A percentile compares a stretch with the other conserved stretches of the same genome.
These are phyloP conservation scores for Lactifluus pinguis DNA, from an alignment of 768 basidiomycete species.

Conservation along the genomic window DNA sequence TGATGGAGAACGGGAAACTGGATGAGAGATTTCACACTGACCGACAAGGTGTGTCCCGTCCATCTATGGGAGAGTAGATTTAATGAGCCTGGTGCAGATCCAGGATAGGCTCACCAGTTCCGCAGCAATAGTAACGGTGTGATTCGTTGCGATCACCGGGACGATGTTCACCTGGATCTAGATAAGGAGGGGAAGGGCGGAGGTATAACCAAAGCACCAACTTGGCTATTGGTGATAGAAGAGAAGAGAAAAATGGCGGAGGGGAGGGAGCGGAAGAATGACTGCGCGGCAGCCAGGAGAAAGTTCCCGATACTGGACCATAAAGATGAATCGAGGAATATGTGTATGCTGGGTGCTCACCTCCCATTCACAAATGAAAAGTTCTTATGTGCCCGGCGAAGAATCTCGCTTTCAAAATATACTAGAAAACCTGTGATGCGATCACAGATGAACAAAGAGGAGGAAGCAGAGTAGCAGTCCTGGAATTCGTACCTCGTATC, in stretches of 20 bases:
- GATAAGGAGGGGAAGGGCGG: constrained; percentile 5
- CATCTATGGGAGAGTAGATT: constrained; percentile 35
- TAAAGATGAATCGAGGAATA: background rate
- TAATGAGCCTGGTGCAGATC: constrained; percentile 15
- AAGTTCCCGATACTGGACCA: constrained; percentile 72
- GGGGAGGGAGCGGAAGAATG: constrained; percentile 86
- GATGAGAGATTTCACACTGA: constrained; percentile 92
- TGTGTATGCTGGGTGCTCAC: constrained; percentile 26
- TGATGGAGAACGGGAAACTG: constrained; percentile 33
- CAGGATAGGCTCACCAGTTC: constrained; percentile 46
- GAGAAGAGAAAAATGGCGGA: constrained; percentile 92
- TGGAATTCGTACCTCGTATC: constrained; percentile 55
- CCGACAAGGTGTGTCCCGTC: constrained; percentile 75
- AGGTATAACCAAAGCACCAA: constrained; percentile 19
- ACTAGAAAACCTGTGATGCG: constrained; percentile 73
- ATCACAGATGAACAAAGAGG: background rate
- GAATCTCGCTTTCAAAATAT: constrained; percentile 79
- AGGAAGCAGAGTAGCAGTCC: background rate
- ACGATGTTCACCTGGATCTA: constrained; percentile 59
- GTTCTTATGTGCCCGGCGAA: constrained; percentile 86
- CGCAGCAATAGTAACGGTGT: constrained; percentile 91
- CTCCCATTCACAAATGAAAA: constrained; percentile 92
- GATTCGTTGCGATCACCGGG: constrained; percentile 88
- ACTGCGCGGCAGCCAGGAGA: constrained; percentile 80
- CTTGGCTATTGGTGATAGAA: constrained; percentile 77